phyloP scores from a whole-genome alignment of 306 rosid genomes.

The Prunus fruticosa region DNA sequence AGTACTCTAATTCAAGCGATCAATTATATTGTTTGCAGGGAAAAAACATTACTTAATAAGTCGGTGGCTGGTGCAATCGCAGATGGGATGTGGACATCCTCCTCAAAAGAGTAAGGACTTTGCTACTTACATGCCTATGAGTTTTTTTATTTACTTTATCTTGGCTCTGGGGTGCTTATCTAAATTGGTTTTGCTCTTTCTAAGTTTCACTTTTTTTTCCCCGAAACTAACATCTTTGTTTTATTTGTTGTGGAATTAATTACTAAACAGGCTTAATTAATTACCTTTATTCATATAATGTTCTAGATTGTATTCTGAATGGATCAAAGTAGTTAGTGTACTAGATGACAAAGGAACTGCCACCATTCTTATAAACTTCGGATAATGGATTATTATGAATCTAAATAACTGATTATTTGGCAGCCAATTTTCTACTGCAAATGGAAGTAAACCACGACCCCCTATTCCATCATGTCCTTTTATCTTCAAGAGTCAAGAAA shows the following conservation, averaged over 20 bases:
- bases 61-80: conserved; percentile 34
- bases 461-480: conserved; percentile 53
- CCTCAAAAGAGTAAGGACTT: conserved; percentile 37
- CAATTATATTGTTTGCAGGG: conserved; percentile 31
- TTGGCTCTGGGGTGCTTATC: conserved; percentile 3
- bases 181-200: conserved; percentile 6
- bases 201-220: background rate
- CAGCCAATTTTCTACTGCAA: conserved; percentile 52
- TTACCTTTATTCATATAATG: background rate
- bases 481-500: conserved; percentile 79
- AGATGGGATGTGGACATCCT: conserved; percentile 29
- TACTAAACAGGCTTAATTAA: conserved; percentile 7
- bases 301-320: background rate
- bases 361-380: conserved; percentile 11
- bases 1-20: conserved; percentile 20
- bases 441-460: conserved; percentile 37
- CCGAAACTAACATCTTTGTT: conserved; percentile 5
- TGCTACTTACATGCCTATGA: conserved; percentile 10
- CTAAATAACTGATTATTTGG: conserved; percentile 21
- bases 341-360: background rate
- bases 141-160: conserved; percentile 3
- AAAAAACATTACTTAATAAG: conserved; percentile 28
- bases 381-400: background rate
- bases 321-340: background rate
- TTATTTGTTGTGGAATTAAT: background rate